Conservation (phyloP, 1,284 basidiomycete genomes). For the Gastroboletus turbinatus region DNA sequence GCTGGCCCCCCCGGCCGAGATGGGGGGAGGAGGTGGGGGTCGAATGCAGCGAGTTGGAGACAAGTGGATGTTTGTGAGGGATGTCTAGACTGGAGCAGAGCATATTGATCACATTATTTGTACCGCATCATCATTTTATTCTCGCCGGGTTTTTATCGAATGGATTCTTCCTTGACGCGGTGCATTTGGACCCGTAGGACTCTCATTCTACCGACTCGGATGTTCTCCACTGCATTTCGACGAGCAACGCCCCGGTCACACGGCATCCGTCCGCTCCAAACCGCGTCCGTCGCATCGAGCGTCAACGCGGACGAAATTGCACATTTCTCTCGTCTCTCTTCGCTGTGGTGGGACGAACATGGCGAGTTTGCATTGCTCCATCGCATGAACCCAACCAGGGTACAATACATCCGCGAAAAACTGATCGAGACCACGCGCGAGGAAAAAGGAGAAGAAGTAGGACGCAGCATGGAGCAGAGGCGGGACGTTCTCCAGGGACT, state of each 20-base stretch:
- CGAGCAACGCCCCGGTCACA: slow-evolving; percentile 13
- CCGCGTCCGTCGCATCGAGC: slow-evolving; percentile 26
- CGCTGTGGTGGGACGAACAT: slow-evolving; percentile 95
- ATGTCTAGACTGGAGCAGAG: slow-evolving; percentile 15
- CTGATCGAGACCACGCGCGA: slow-evolving; percentile 58
- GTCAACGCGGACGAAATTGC: slow-evolving; percentile 85
- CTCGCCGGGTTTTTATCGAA: not conserved
- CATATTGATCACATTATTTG: slow-evolving; percentile 23
- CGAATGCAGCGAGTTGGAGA: slow-evolving; percentile 71
- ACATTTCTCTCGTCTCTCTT: slow-evolving; percentile 89
- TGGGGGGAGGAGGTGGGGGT: slow-evolving; percentile 42
- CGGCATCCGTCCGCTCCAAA: slow-evolving; percentile 23
- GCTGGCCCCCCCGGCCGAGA: no score
- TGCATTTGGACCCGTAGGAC: no score
- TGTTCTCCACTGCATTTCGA: slow-evolving; percentile 23
- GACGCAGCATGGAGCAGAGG: slow-evolving; percentile 29
- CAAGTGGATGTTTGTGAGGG: slow-evolving; percentile 68
- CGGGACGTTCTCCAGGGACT: slow-evolving; percentile 55
- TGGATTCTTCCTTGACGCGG: no score
- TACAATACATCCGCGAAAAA: slow-evolving; percentile 86
- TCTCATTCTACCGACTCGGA: slow-evolving; percentile 1
- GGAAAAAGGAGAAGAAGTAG: slow-evolving; percentile 43
- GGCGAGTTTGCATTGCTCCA: slow-evolving; percentile 93
- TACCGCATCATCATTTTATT: slow-evolving; percentile 18
- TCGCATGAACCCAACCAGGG: slow-evolving; percentile 92